These are phyloP conservation scores for Nemania abortiva DNA, from an alignment of 2,329 filamentous ascomycete species.

Conservation along the genomic window DNA sequence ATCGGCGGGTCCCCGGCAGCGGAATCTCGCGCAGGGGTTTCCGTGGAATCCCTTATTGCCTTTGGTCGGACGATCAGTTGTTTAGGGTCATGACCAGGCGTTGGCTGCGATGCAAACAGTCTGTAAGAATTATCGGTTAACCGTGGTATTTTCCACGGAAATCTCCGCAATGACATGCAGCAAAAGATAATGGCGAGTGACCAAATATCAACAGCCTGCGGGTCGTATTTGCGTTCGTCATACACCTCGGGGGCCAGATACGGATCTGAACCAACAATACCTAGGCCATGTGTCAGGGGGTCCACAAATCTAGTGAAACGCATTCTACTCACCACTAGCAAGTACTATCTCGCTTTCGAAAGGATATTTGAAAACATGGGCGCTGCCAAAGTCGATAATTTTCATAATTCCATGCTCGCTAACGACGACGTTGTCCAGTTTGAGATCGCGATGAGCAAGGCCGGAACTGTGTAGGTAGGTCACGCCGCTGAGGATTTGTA, in stretches of 20 bases:
- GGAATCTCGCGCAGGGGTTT: constrained; percentile 56
- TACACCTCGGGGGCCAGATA: constrained; percentile 98
- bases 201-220: constrained; percentile 95
- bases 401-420: constrained; percentile 99
- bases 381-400: constrained; percentile 98
- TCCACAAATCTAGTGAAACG: not conserved
- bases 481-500: constrained; percentile 95
- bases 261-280: constrained; percentile 85
- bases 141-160: constrained; percentile 96
- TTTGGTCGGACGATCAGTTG: constrained; percentile 62
- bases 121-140: constrained; percentile 95
- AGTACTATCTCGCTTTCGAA: constrained; percentile 90
- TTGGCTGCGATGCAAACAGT: constrained; percentile 87
- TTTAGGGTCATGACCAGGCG: constrained; percentile 75
- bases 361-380: constrained; percentile 95
- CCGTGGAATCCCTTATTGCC: constrained; percentile 59
- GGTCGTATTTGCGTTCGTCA: constrained; percentile 92
- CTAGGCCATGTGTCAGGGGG: constrained; percentile 52
- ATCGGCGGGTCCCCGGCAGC: constrained; percentile 52
- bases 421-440: constrained; percentile 97
- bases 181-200: constrained; percentile 98
- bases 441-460: constrained; percentile 92
- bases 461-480: constrained; percentile 96
- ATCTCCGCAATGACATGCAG: constrained; percentile 95
- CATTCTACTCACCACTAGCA: constrained; percentile 75